Evolutionary conservation across 768 basidiomycete genomes (phyloP).

Genomic region (Lyophyllum semitale): DNA sequence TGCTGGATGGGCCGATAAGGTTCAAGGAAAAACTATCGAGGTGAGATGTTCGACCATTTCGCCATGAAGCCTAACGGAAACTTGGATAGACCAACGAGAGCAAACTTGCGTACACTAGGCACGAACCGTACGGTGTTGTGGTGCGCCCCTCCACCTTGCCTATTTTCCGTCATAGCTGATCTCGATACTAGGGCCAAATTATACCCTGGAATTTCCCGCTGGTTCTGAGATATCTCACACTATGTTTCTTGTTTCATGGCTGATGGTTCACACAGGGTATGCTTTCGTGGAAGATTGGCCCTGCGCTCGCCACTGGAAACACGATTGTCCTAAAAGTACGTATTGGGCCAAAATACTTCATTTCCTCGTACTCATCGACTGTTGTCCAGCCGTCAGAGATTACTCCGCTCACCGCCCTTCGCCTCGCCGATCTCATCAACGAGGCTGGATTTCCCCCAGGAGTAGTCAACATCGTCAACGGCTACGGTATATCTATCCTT

Average conservation of each 20-base stretch:
- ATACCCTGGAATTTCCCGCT: too few species aligned
- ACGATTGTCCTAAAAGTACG: too few species aligned
- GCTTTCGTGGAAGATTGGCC: slow-evolving; percentile 30
- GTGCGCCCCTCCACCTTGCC: slow-evolving; percentile 13
- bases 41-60: slow-evolving; percentile 5
- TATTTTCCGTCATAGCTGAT: not conserved
- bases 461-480: too few species aligned
- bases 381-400: too few species aligned
- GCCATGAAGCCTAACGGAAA: too few species aligned
- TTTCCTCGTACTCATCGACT: too few species aligned
- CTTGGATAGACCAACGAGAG: slow-evolving; percentile 23
- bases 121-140: too few species aligned
- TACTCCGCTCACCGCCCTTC: too few species aligned
- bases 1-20: slow-evolving; percentile 87
- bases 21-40: slow-evolving; percentile 71
- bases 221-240: slow-evolving; percentile 51
- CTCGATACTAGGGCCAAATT: slow-evolving; percentile 37
- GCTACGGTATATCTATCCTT: too few species aligned
- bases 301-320: slow-evolving; percentile 51
- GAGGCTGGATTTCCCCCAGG: too few species aligned
- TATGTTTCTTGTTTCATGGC: not conserved
- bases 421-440: too few species aligned
- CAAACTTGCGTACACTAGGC: slow-evolving; percentile 31
- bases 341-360: too few species aligned
- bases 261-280: slow-evolving; percentile 15